Percentiles rank a stretch among this genome's conserved stretches.
phyloP scores from a whole-genome alignment of 2,329 filamentous ascomycete genomes.

The Verticillium albo-atrum region DNA sequence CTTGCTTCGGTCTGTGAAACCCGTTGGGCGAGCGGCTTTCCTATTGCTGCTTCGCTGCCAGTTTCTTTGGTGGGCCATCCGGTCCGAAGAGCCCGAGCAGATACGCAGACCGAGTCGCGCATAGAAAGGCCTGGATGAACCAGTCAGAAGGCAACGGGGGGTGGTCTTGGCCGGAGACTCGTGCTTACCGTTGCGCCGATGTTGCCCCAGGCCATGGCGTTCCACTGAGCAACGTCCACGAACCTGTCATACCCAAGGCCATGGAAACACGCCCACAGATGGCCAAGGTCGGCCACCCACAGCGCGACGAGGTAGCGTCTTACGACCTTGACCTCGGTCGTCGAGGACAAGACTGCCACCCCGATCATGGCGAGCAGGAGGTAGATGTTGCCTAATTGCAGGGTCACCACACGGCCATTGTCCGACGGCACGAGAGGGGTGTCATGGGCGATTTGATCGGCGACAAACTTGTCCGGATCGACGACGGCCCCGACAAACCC shows the following conservation, averaged over 20 bases:
- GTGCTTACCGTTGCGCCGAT: conserved; percentile 57
- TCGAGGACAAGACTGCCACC: conserved; percentile 58
- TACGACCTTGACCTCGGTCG: conserved; percentile 61
- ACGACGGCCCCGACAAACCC: conserved; percentile 54
- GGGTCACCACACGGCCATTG: conserved; percentile 52
- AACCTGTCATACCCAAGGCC: conserved; percentile 53
- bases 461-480: conserved; percentile 57
- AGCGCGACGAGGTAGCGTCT: conserved; percentile 63
- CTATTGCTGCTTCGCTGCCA: conserved; percentile 4
- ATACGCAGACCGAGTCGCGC: conserved; percentile 22
- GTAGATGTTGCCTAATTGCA: conserved; percentile 68
- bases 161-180: background rate
- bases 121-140: conserved; percentile 12
- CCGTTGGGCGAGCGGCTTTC: no score
- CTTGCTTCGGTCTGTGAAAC: background rate
- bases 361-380: conserved; percentile 61
- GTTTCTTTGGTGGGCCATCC: conserved; percentile 11
- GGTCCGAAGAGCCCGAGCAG: conserved; percentile 26
- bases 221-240: conserved; percentile 54
- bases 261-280: conserved; percentile 55
- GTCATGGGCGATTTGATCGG: conserved; percentile 49
- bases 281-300: conserved; percentile 62
- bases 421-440: conserved; percentile 24
- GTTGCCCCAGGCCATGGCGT: conserved; percentile 69
- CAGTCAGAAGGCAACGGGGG: background rate